Base-by-base conservation (phyloP, 495 filamentous ascomycete species). In the Aspergillus avenaceus region DNA sequence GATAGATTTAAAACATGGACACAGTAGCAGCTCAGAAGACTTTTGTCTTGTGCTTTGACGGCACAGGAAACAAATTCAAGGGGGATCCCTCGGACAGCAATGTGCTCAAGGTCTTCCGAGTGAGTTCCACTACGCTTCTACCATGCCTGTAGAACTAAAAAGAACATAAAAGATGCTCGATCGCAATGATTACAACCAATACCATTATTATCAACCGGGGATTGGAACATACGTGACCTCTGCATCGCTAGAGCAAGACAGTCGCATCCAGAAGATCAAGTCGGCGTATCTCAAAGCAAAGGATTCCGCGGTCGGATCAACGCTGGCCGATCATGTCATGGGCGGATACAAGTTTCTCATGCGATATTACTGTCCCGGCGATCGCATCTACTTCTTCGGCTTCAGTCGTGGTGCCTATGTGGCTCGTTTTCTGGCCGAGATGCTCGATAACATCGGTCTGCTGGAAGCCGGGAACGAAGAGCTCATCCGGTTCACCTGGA, bases 361-460 rank as follows among this genome's bases (percentile, higher is more conserved):
- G 89, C 82, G 86, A 26, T 90, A 89, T 66, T 95, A 95, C 60
- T 71, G 74, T 12, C 81, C 83, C 0, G 90, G 87, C 5, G 87
- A 93, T 53, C 83, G 90, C 59, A 90, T 93, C 45, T 83, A 72
- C 45, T 80, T 93, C 58, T 91, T 93, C 41, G 90, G 90, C 12
- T 95, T 95, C 73, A 87, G 84, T 29, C 82, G 90, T 16, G 90
- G 90, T 11, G 82, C 88, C n/a, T 95, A 93, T 62, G 89, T 88
- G 16, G 89, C 90, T 5, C 83, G 88, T 18, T 93, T 92, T 60
- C 73, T 95, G 4, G 86, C 88, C 1, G 87, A 92, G 58, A 93
- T 95, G 90, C 74, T 95, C 11, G 86, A 91, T 56, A 84, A 88
- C 49, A 82, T 95, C 47, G 89, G 90, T 11, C 72, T 95, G 8